Conservation (phyloP, 2,329 filamentous ascomycete species). For the Xenosphaeropsis pyriputrescens region DNA sequence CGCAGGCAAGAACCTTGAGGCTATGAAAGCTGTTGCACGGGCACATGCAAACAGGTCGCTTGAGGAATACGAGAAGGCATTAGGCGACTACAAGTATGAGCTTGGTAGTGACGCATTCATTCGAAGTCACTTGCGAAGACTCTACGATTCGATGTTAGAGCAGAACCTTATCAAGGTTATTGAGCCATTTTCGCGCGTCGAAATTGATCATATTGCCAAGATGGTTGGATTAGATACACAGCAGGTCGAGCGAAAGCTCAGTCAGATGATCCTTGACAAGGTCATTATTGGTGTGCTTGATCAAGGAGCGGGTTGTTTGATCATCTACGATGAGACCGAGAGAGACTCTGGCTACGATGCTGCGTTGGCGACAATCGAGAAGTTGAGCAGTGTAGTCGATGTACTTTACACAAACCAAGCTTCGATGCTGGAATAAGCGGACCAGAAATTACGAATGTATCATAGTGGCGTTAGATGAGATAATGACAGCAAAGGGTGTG, state of each 20-base stretch:
- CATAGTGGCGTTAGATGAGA: background rate
- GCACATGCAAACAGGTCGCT: conserved; percentile 91
- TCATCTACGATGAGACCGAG: conserved; percentile 91
- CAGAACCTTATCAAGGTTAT: conserved; percentile 99
- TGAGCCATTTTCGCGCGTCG: conserved; percentile 92
- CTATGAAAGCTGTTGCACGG: conserved; percentile 96
- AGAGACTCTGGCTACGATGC: conserved; percentile 90
- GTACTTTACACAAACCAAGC: conserved; percentile 97
- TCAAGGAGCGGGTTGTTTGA: conserved; percentile 92
- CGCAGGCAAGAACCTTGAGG: conserved; percentile 87
- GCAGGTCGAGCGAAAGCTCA: conserved; percentile 95
- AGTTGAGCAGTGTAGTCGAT: conserved; percentile 93
- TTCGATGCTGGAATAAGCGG: conserved; percentile 68
- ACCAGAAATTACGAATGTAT: conserved; percentile 3
- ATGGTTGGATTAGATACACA: conserved; percentile 94
- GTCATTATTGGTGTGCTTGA: conserved; percentile 96
- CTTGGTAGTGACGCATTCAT: conserved; percentile 92
- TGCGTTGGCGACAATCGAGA: conserved; percentile 87
- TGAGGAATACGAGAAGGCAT: conserved; percentile 90
- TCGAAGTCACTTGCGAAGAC: conserved; percentile 83
- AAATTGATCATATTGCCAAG: conserved; percentile 92
- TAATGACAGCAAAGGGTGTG: background rate
- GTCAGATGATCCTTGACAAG: conserved; percentile 99
- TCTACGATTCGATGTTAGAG: conserved; percentile 98
- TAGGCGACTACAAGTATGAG: conserved; percentile 83